Base-by-base conservation (phyloP, 2,329 filamentous ascomycete genomes). In the Chrysosporium queenslandicum region DNA sequence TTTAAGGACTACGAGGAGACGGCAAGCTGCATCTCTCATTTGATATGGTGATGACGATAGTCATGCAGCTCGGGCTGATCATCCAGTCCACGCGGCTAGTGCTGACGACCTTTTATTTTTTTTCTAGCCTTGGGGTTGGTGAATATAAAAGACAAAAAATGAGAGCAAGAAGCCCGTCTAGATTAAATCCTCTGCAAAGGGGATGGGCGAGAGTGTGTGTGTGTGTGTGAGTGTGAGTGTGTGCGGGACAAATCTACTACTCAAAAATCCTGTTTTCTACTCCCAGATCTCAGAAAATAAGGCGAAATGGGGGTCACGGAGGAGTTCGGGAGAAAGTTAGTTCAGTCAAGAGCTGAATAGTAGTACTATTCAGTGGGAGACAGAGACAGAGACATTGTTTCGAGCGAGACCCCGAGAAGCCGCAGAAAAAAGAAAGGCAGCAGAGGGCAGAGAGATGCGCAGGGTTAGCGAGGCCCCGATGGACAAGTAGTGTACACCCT, bases 41-140 rank as follows among this genome's bases (percentile, higher is more conserved):
- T 70, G 68, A 70, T 68, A 68, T 67, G 7, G 63, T 64, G 63
- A 63, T 62, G 64, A 61, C 61, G 63, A 61, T 63, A 66, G 69
- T 71, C 69, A 71, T 71, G 69, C 69, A 71, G 65, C 64, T 59
- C 61, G 30, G 46, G 67, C 68, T 66, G 67, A 71, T 71, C 68
- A 62, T 63, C 61, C 55, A 46, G 47, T 64, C 62, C 58, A 66
- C 60, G 60, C 65, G 66, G 64, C 62, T 68, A 32, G 39, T 43
- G 46, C 43, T 49, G 34, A 48, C 45, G 51, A 53, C 51, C 45
- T 29, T 42, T 42, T n/a, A n/a, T n/a, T n/a, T n/a, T n/a, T n/a
- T n/a, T n/a, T n/a, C n/a, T n/a, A n/a, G n/a, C n/a, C n/a, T n/a
- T n/a, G n/a, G n/a, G n/a, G n/a, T n/a, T n/a, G n/a, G n/a, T n/a